Evolutionary conservation across 176 grass and related monocot species (phyloP).

Genomic region (Bonia amplexicaulis): DNA sequence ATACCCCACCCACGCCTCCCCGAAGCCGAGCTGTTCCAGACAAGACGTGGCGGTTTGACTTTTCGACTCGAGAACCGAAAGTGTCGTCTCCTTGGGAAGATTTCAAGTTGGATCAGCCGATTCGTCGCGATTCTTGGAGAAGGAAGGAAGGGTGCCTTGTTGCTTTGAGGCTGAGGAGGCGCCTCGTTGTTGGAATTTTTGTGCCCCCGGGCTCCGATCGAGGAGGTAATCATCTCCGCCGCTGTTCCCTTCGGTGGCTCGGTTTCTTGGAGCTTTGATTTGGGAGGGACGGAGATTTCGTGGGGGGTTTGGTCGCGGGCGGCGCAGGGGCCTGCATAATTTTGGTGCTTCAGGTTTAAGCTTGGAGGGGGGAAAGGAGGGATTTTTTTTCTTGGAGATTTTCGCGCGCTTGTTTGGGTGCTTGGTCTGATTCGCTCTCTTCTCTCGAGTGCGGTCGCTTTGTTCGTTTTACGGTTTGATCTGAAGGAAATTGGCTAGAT

Average conservation of each 20-base stretch:
- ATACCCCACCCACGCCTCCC: not conserved
- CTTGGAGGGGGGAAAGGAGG: not conserved
- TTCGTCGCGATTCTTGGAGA: not conserved
- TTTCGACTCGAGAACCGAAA: not conserved
- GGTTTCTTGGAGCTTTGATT: not conserved
- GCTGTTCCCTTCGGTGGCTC: not conserved
- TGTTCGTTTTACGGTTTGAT: constrained; percentile 22
- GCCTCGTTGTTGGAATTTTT: not conserved
- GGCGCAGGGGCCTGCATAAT: not conserved
- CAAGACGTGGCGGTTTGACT: constrained; percentile 40
- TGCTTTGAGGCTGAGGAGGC: not conserved
- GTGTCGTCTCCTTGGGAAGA: not conserved
- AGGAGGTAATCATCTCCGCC: constrained; percentile 40
- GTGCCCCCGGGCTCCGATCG: not conserved
- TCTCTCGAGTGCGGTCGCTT: not conserved
- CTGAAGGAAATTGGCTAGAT: not conserved
- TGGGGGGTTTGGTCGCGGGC: not conserved
- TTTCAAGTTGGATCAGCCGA: not conserved
- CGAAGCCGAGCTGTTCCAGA: not conserved
- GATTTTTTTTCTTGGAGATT: not conserved
- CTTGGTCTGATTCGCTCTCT: not conserved
- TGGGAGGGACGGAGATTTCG: not conserved
- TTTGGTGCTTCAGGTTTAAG: not conserved
- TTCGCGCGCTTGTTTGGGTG: not conserved
- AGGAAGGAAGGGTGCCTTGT: not conserved